Evolutionary conservation across 2,329 filamentous ascomycete genomes (phyloP).

Genomic region (Pyrenochaeta sp.): DNA sequence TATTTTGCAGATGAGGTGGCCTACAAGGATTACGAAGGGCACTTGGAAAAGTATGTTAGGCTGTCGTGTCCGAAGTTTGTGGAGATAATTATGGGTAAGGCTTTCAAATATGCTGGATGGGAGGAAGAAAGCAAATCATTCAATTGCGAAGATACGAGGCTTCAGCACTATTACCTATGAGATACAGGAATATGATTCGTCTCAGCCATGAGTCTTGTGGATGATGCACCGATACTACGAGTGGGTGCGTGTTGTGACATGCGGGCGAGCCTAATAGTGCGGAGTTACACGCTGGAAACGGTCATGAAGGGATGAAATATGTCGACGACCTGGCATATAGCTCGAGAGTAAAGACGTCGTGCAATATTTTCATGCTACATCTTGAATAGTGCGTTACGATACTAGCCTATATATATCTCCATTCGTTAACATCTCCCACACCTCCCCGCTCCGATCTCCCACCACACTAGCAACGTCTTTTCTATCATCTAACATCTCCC

Average conservation of each 20-base stretch:
- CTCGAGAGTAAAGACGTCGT: background rate
- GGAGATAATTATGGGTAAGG: background rate
- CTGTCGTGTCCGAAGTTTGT: background rate
- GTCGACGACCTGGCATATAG: background rate
- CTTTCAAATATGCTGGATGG: background rate
- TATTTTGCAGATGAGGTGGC: no score
- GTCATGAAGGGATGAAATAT: background rate
- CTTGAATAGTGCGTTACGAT: constrained; percentile 13
- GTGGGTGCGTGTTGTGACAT: background rate
- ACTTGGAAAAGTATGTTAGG: background rate
- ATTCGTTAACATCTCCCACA: constrained; percentile 29
- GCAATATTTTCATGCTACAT: background rate
- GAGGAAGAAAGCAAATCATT: background rate
- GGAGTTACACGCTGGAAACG: background rate
- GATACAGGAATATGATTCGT: no score
- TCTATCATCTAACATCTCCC: constrained; percentile 37
- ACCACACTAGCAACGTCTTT: constrained; percentile 16
- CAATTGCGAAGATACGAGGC: background rate
- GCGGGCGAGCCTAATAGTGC: no score
- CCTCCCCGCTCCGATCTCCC: constrained; percentile 32
- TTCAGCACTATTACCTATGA: no score
- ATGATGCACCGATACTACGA: no score
- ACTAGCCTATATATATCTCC: constrained; percentile 35
- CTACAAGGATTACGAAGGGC: background rate
- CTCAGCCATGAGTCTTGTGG: no score